These are phyloP conservation scores for Rhynchosporium agropyri DNA, from an alignment of 2,329 filamentous ascomycete species.

Conservation along the genomic window DNA sequence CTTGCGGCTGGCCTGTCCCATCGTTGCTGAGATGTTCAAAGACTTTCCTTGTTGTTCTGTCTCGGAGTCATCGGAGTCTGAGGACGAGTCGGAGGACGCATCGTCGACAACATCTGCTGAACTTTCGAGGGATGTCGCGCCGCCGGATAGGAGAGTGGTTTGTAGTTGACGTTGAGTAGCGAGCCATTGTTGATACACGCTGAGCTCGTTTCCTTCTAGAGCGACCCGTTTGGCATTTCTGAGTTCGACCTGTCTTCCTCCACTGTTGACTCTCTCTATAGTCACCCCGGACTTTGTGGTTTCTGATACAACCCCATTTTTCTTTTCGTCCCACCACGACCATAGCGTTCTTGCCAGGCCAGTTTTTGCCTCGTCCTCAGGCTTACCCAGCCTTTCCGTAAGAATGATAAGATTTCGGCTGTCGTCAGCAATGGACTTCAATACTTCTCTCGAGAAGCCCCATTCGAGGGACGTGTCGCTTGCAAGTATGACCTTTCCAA, in stretches of 20 bases:
- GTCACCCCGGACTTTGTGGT: slow-evolving; percentile 55
- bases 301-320: slow-evolving; percentile 64
- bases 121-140: slow-evolving; percentile 67
- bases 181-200: slow-evolving; percentile 88
- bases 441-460: slow-evolving; percentile 86
- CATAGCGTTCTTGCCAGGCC: slow-evolving; percentile 73
- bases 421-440: slow-evolving; percentile 74
- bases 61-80: slow-evolving; percentile 86
- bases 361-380: slow-evolving; percentile 35
- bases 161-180: slow-evolving; percentile 87
- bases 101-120: slow-evolving; percentile 78
- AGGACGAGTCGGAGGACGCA: slow-evolving; percentile 81
- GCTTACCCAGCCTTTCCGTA: slow-evolving; percentile 68
- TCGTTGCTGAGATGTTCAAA: slow-evolving; percentile 81
- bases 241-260: slow-evolving; percentile 63
- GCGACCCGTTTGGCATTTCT: slow-evolving; percentile 63
- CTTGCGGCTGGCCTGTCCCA: slow-evolving; percentile 81
- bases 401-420: slow-evolving; percentile 82
- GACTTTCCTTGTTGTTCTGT: slow-evolving; percentile 89
- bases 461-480: slow-evolving; percentile 90
- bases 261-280: slow-evolving; percentile 68
- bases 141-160: slow-evolving; percentile 73
- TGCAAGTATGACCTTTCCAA: slow-evolving; percentile 79
- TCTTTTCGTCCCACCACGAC: slow-evolving; percentile 74
- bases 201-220: slow-evolving; percentile 74